These are phyloP conservation scores for Lathyrus tuberosus DNA, from an alignment of 306 rosid genomes.

Conservation along the genomic window DNA sequence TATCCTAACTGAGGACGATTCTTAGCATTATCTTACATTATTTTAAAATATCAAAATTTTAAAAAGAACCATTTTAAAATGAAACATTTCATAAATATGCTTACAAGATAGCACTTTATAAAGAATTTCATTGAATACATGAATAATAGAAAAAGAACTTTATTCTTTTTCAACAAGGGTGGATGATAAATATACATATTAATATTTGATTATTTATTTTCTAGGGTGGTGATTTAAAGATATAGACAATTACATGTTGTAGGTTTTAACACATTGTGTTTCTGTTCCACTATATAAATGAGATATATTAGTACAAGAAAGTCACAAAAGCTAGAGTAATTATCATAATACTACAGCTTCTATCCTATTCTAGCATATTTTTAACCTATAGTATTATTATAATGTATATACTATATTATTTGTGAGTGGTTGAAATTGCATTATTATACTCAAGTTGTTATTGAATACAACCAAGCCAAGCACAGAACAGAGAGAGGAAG, in stretches of 20 bases:
- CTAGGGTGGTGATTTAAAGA: conserved; percentile 43
- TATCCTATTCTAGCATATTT: neutral
- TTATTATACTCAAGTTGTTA: neutral
- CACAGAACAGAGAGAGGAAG: neutral
- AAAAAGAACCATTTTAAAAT: neutral
- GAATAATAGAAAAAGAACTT: conserved; percentile 23
- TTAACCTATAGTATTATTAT: neutral
- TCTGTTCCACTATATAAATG: conserved; percentile 34
- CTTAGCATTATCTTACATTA: neutral
- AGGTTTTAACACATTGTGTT: neutral
- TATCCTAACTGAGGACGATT: neutral
- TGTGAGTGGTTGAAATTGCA: neutral
- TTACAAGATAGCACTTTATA: neutral
- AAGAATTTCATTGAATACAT: neutral
- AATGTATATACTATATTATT: neutral
- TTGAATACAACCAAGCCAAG: neutral
- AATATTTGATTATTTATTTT: conserved; percentile 13
- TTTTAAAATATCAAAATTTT: conserved; percentile 2
- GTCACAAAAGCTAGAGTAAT: neutral
- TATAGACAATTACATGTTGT: conserved; percentile 32
- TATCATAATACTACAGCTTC: neutral
- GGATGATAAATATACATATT: conserved; percentile 26
- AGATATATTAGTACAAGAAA: conserved; percentile 11
- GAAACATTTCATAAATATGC: conserved; percentile 20
- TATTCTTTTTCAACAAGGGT: conserved; percentile 40